phyloP scores from a whole-genome alignment of 2,329 filamentous ascomycete species.

The Colletotrichum coccodes region DNA sequence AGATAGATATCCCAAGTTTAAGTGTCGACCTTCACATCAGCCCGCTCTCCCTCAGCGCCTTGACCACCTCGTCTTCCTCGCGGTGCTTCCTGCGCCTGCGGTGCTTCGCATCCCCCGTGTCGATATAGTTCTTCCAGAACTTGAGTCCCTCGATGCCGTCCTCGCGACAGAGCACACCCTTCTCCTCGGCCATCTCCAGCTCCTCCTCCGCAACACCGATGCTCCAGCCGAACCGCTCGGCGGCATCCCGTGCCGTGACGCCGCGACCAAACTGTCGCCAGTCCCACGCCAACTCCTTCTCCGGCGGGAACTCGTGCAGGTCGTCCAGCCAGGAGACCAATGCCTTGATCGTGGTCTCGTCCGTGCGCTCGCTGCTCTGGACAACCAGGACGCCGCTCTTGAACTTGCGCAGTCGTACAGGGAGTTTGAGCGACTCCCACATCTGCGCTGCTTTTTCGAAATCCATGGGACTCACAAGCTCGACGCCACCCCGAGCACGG shows the following conservation, averaged over 20 bases:
- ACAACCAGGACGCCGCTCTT: slow-evolving; percentile 95
- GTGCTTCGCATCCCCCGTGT: slow-evolving; percentile 50
- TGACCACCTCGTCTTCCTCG: slow-evolving; percentile 53
- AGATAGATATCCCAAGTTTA: slow-evolving; percentile 24
- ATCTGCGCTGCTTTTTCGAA: slow-evolving; percentile 89
- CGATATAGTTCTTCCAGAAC: slow-evolving; percentile 89
- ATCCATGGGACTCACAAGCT: slow-evolving; percentile 90
- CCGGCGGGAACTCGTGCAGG: slow-evolving; percentile 73
- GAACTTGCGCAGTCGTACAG: slow-evolving; percentile 87
- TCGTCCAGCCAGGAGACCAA: slow-evolving; percentile 82
- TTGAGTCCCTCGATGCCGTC: slow-evolving; percentile 90
- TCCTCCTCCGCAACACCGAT: slow-evolving; percentile 96
- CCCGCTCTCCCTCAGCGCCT: slow-evolving; percentile 55
- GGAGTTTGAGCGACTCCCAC: slow-evolving; percentile 89
- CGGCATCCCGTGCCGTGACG: slow-evolving; percentile 88
- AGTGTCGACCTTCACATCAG: slow-evolving; percentile 39
- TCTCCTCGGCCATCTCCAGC: slow-evolving; percentile 96
- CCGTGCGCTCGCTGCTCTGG: slow-evolving; percentile 86
- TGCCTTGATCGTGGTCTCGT: slow-evolving; percentile 86
- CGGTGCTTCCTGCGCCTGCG: slow-evolving; percentile 38
- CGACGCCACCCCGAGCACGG: slow-evolving; percentile 89
- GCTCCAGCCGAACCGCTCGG: slow-evolving; percentile 95
- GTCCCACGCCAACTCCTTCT: slow-evolving; percentile 77
- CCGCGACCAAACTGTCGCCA: slow-evolving; percentile 83
- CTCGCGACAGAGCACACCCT: slow-evolving; percentile 87